phyloP scores from a whole-genome alignment of 371 early-diverging fungal genomes.

The Mucor velutinosus region DNA sequence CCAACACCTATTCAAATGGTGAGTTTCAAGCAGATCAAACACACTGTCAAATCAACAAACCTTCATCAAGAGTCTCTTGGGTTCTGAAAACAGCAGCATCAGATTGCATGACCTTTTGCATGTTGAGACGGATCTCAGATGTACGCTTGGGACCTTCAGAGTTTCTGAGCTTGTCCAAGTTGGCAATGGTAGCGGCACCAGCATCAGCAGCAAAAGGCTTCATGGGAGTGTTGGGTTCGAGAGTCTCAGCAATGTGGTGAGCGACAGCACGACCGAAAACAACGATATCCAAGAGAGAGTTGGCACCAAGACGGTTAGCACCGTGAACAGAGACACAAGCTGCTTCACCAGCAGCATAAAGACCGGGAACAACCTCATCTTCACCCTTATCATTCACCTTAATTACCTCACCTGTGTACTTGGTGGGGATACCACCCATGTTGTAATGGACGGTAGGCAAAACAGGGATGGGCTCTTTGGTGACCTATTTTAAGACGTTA shows the following conservation, averaged over 20 bases:
- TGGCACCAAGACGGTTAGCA: constrained; percentile 97
- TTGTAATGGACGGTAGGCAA: constrained; percentile 99
- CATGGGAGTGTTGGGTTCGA: constrained; percentile 87
- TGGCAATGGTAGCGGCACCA: constrained; percentile 85
- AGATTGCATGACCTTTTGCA: constrained; percentile 98
- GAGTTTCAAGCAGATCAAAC: neutral
- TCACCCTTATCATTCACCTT: constrained; percentile 72
- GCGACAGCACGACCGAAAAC: constrained; percentile 97
- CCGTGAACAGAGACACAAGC: constrained; percentile 96
- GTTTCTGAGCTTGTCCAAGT: constrained; percentile 91
- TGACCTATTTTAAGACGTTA: constrained; percentile 53
- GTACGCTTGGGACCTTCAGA: constrained; percentile 82
- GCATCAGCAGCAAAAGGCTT: constrained; percentile 82
- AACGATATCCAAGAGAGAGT: constrained; percentile 96
- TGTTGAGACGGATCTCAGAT: constrained; percentile 87
- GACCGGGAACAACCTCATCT: constrained; percentile 86
- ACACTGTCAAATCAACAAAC: constrained; percentile 17
- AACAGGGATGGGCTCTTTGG: constrained; percentile 99
- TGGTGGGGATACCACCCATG: constrained; percentile 99
- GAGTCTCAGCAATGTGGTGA: constrained; percentile 89
- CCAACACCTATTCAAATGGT: constrained; percentile 8
- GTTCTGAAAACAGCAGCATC: constrained; percentile 98
- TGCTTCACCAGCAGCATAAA: constrained; percentile 96
- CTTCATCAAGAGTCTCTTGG: constrained; percentile 89
- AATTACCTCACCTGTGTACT: constrained; percentile 96